Evolutionary conservation across 148 eudicot genomes (phyloP).

Genomic region (Diospyros kaki): DNA sequence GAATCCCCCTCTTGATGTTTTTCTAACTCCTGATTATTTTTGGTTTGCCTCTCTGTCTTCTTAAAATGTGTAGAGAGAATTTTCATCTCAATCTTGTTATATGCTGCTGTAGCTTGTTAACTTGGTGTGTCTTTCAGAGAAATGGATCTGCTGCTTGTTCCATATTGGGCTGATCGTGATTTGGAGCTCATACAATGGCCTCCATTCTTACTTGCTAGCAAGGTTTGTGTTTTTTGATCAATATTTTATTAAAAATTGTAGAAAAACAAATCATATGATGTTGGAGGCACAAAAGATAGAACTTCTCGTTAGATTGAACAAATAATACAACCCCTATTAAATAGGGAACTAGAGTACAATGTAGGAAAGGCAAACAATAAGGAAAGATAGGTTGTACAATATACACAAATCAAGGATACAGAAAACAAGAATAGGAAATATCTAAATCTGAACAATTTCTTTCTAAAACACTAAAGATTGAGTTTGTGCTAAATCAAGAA

Average conservation of each 20-base stretch:
- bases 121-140: constrained; percentile 51
- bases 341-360: too few relatives aligned
- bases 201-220: constrained; percentile 85
- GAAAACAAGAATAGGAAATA: too few relatives aligned
- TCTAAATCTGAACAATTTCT: too few relatives aligned
- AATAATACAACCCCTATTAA: too few relatives aligned
- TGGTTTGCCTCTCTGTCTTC: constrained; percentile 19
- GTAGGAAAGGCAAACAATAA: too few relatives aligned
- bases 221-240: constrained; percentile 26
- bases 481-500: too few relatives aligned
- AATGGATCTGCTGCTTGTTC: constrained; percentile 96
- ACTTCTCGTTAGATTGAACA: too few relatives aligned
- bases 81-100: not conserved
- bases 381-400: too few relatives aligned
- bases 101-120: constrained; percentile 6
- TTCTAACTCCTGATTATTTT: constrained; percentile 38
- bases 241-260: not conserved
- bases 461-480: too few relatives aligned
- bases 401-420: too few relatives aligned
- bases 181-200: constrained; percentile 96
- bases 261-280: not conserved
- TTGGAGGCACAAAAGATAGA: too few relatives aligned
- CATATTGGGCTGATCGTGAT: constrained; percentile 96
- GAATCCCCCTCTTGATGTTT: constrained; percentile 14
- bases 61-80: not conserved